phyloP scores from a whole-genome alignment of 1,139 yeast species.

The Lodderomyces metapsilosis region DNA sequence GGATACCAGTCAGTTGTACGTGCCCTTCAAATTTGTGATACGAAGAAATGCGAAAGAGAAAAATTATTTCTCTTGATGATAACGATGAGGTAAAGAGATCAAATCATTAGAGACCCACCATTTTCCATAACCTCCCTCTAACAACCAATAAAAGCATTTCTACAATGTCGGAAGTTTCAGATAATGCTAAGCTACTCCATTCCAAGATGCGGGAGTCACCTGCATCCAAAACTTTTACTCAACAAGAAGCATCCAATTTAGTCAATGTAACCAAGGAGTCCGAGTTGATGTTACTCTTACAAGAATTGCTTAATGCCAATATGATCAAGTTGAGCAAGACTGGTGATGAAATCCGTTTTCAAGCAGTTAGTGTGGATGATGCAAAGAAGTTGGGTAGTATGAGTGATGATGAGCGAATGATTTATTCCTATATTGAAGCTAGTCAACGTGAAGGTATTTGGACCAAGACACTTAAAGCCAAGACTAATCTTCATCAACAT shows the following conservation, averaged over 20 bases:
- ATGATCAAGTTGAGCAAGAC: slow-evolving; percentile 66
- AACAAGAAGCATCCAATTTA: slow-evolving; percentile 55
- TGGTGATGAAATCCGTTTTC: slow-evolving; percentile 68
- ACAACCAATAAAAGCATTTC: background rate
- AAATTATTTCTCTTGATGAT: too few species aligned
- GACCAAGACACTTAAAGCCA: slow-evolving; percentile 90
- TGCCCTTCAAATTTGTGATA: background rate
- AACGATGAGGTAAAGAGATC: too few species aligned
- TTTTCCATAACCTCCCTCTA: background rate
- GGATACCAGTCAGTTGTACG: background rate
- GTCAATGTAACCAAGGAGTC: slow-evolving; percentile 27
- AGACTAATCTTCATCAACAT: slow-evolving; percentile 90
- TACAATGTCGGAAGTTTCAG: slow-evolving; percentile 32
- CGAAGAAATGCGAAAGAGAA: slow-evolving; percentile 2
- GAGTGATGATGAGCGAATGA: slow-evolving; percentile 87
- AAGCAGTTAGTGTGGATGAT: slow-evolving; percentile 64
- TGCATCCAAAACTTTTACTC: slow-evolving; percentile 49
- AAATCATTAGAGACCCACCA: too few species aligned
- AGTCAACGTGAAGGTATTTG: slow-evolving; percentile 95
- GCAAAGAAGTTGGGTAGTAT: slow-evolving; percentile 71
- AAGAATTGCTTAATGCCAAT: slow-evolving; percentile 62
- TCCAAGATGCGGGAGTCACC: slow-evolving; percentile 54
- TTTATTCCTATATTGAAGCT: slow-evolving; percentile 87
- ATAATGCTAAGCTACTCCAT: slow-evolving; percentile 57
- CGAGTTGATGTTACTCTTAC: slow-evolving; percentile 60